Percentiles rank a stretch among this genome's conserved stretches.
Conservation (phyloP, 1,139 yeast genomes). For the Candida sanyaensis region DNA sequence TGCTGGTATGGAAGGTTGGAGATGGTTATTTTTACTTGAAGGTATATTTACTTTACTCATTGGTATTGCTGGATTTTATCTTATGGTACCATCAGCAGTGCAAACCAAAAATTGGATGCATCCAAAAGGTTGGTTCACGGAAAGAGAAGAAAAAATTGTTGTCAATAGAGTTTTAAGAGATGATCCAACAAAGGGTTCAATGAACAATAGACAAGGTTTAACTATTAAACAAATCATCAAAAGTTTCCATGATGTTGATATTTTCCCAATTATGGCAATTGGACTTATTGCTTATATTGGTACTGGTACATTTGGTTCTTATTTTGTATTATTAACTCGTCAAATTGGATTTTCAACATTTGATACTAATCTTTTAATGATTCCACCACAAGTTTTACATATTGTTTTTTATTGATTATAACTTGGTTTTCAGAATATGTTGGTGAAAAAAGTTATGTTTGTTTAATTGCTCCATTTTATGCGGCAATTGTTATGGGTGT, state of each 20-base stretch:
- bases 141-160: constrained; percentile 60
- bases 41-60: constrained; percentile 57
- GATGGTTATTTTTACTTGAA: constrained; percentile 66
- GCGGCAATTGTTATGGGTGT: constrained; percentile 42
- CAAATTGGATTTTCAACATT: constrained; percentile 58
- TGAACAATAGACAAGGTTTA: constrained; percentile 54
- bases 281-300: constrained; percentile 51
- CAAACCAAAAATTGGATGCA: constrained; percentile 56
- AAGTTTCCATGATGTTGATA: constrained; percentile 52
- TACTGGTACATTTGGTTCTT: constrained; percentile 34
- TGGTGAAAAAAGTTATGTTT: constrained; percentile 34
- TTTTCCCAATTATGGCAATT: constrained; percentile 59
- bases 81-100: constrained; percentile 62
- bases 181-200: constrained; percentile 48
- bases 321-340: constrained; percentile 32
- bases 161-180: constrained; percentile 65
- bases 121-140: constrained; percentile 66
- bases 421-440: constrained; percentile 44
- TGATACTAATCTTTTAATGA: constrained; percentile 54
- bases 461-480: constrained; percentile 39
- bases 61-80: constrained; percentile 53
- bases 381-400: constrained; percentile 33
- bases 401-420: constrained; percentile 31
- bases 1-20: constrained; percentile 52
- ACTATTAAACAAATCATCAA: constrained; percentile 36